Conservation (phyloP, 805 yeast genomes). For the Torulaspora delbrueckii region DNA sequence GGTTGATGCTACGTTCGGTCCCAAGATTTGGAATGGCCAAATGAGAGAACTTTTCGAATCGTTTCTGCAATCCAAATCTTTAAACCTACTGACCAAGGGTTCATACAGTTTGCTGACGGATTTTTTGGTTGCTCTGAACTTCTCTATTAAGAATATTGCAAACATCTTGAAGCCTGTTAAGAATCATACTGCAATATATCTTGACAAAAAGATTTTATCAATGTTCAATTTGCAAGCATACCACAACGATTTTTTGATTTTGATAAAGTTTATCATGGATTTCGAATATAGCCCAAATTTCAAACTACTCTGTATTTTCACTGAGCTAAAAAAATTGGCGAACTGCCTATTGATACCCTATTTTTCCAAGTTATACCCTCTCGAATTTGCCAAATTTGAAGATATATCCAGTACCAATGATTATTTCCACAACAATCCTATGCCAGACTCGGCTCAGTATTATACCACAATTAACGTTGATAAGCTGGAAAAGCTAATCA, state of each 20-base stretch:
- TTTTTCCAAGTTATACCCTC: conserved; percentile 21
- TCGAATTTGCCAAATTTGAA: conserved; percentile 21
- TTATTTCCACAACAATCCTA: conserved; percentile 7
- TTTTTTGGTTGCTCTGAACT: conserved; percentile 32
- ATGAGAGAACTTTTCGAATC: conserved; percentile 20
- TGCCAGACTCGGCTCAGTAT: conserved; percentile 1
- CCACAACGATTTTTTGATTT: conserved; percentile 28
- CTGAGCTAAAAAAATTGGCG: conserved; percentile 31
- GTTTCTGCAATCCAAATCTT: conserved; percentile 21
- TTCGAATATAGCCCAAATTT: conserved; percentile 35
- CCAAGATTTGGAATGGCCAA: conserved; percentile 26
- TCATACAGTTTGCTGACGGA: conserved; percentile 29
- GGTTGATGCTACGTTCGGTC: conserved; percentile 23
- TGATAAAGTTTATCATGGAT: conserved; percentile 31
- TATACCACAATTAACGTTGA: conserved; percentile 19
- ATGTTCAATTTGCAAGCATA: conserved; percentile 32
- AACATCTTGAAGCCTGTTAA: conserved; percentile 19
- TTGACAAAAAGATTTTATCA: conserved; percentile 23
- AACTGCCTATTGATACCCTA: conserved; percentile 27
- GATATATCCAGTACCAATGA: conserved; percentile 11
- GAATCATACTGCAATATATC: conserved; percentile 12
- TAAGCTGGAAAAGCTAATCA: conserved; percentile 28
- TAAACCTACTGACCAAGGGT: conserved; percentile 27
- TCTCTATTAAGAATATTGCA: conserved; percentile 32
- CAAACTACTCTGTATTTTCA: conserved; percentile 30